These are phyloP conservation scores for Hibiscus mutabilis DNA, from an alignment of 345 rosid genomes.

Conservation along the genomic window DNA sequence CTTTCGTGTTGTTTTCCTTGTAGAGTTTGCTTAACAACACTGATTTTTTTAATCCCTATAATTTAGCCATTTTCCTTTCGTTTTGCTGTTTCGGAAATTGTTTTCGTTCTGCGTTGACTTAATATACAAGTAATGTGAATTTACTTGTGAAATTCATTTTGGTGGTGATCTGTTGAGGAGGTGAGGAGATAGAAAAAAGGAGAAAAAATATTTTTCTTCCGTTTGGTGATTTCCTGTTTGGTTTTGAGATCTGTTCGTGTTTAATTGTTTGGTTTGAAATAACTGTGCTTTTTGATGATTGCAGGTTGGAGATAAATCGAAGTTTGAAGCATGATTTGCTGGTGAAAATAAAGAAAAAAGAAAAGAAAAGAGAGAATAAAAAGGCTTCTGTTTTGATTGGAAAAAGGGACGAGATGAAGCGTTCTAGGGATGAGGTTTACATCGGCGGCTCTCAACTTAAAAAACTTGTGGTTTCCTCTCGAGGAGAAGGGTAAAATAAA, in stretches of 20 bases:
- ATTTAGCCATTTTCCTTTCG: slow-evolving; percentile 8
- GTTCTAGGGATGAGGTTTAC: slow-evolving; percentile 68
- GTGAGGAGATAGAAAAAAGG: slow-evolving; percentile 6
- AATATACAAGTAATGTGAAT: slow-evolving; percentile 34
- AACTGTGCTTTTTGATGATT: slow-evolving; percentile 11
- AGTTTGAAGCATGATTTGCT: slow-evolving; percentile 33
- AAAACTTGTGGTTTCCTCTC: slow-evolving; percentile 55
- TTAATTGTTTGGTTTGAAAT: slow-evolving; percentile 11
- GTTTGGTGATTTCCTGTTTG: slow-evolving; percentile 10
- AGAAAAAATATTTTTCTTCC: not conserved
- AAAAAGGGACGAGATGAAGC: slow-evolving; percentile 45
- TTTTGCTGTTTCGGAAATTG: not conserved
- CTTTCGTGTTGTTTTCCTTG: not conserved
- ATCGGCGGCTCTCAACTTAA: slow-evolving; percentile 41
- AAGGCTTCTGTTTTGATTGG: slow-evolving; percentile 7
- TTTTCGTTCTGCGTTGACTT: slow-evolving; percentile 22
- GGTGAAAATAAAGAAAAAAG: slow-evolving; percentile 23
- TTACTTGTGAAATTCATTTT: slow-evolving; percentile 5
- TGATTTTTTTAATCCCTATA: not conserved
- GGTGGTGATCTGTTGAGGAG: slow-evolving; percentile 30
- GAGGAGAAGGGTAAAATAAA: slow-evolving; percentile 57
- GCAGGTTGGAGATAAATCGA: slow-evolving; percentile 23
- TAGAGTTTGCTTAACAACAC: slow-evolving; percentile 7
- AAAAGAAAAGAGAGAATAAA: not conserved
- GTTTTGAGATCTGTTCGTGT: slow-evolving; percentile 45